Evolutionary conservation across 2,329 filamentous ascomycete species (phyloP), one percentile per base, ranked within the genome.

Genomic region (Alternaria dauci): DNA sequence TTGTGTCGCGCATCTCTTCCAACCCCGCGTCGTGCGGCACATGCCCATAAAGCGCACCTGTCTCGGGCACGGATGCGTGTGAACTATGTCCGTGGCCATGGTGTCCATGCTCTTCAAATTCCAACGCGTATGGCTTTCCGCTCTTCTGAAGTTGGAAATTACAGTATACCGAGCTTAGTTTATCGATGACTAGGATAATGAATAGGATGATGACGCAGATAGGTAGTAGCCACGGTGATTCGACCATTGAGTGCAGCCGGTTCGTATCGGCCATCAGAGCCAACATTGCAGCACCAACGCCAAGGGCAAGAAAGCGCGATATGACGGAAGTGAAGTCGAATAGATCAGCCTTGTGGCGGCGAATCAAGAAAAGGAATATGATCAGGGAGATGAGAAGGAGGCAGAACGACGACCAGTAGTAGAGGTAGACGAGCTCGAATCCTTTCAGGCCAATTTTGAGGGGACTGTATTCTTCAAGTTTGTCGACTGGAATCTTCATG

Each of bases 311-410:
- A 30, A 71, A 59, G 20, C 77, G 75, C 11, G 70, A 50, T 34
- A 76, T 70, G 52, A 80, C 66, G 23, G 76, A 76, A 16, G 77
- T 74, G 58, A 71, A 77, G 63, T 81, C 79, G 67, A 78, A 81
- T 14, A 77, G 53, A 59, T 81, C 79, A 56, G 72, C 71, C 47
- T 75, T 77, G 65, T 78, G 73, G n/a, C 72, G 68, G 8, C 78
- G 74, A 62, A 81, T 80, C 12, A 81, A 70, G 63, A 79, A 65
- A 7, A 79, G 73, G 65, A 81, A 80, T 41, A 74, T 44, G 52
- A 80, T 74, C 18, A 76, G 67, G 54, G 74, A 75, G n/a, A 73
- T 43, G 12, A 79, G 67, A 28, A 81, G 72, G 26, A 76, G 65
- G 66, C 76, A 77, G 53, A 78, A 72, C 9, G 74, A 75, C 18